phyloP scores from a whole-genome alignment of 2,329 filamentous ascomycete genomes.

The Bisporella sp. region DNA sequence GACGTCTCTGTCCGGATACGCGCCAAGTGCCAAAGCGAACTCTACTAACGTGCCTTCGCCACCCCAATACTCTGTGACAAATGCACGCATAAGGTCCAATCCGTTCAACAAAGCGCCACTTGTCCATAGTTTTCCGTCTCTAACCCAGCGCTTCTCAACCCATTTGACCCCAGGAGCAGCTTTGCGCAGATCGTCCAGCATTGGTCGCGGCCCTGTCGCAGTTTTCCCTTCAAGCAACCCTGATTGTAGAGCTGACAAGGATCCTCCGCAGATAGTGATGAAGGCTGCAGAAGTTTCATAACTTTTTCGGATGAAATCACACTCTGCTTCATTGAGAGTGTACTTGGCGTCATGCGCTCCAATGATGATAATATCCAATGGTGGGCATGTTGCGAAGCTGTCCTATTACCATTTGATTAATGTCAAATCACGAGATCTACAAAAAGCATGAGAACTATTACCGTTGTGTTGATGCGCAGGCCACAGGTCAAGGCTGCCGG shows the following conservation, averaged over 20 bases:
- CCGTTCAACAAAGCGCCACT: neutral
- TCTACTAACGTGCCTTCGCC: neutral
- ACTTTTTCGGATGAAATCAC: neutral
- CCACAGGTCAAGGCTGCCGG: neutral
- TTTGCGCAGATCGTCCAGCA: neutral
- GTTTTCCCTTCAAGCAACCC: neutral
- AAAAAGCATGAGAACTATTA: neutral
- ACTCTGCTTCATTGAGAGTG: neutral
- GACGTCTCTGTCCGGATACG: neutral
- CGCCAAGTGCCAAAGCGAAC: neutral
- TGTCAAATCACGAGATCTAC: neutral
- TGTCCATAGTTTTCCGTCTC: neutral
- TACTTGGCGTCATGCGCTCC: neutral
- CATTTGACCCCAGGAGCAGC: neutral
- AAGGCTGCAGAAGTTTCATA: neutral
- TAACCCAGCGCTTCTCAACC: neutral
- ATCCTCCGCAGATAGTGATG: slow-evolving; percentile 1
- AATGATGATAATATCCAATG: neutral
- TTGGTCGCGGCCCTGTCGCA: neutral
- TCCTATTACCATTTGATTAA: neutral
- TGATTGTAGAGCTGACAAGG: neutral
- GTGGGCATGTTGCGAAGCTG: neutral
- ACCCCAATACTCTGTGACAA: neutral
- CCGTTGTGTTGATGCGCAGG: neutral
- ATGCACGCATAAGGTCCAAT: neutral